Evolutionary conservation across 148 eudicot genomes (phyloP).

Genomic region (Cornus kousa): DNA sequence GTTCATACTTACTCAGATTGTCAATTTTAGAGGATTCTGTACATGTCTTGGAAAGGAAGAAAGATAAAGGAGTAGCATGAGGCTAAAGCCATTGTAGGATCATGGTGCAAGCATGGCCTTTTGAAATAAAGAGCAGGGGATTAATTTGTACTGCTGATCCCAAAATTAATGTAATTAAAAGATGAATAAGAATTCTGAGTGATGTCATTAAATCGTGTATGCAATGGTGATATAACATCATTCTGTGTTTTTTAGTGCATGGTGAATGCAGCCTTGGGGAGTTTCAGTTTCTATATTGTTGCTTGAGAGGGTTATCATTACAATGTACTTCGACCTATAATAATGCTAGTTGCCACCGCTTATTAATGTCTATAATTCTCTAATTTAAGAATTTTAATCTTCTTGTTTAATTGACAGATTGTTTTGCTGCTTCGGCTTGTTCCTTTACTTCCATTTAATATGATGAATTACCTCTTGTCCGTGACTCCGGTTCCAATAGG

Average conservation of each 20-base stretch:
- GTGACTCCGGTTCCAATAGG: slow-evolving; percentile 87
- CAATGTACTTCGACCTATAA: neutral
- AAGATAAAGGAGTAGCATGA: neutral
- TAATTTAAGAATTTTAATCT: neutral
- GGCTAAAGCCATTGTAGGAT: neutral
- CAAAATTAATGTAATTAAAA: neutral
- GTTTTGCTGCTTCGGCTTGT: slow-evolving; percentile 91
- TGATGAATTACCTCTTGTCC: slow-evolving; percentile 89
- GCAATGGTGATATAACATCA: neutral
- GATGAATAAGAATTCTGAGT: no score
- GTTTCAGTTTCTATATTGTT: slow-evolving; percentile 1
- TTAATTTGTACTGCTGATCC: neutral
- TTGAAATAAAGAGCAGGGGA: neutral
- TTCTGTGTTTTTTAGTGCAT: neutral
- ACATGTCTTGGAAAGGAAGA: neutral
- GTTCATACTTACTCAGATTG: neutral
- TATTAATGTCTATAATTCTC: neutral
- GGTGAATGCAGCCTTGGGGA: neutral
- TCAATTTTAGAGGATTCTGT: neutral
- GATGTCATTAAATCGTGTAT: neutral
- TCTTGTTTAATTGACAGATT: slow-evolving; percentile 50
- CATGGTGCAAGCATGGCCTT: neutral
- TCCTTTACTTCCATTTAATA: slow-evolving; percentile 88
- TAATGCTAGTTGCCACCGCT: neutral
- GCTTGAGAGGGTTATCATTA: slow-evolving; percentile 1